A percentile compares a stretch with the other conserved stretches of the same genome.
phyloP scores from a whole-genome alignment of 179 eudicot species.

The Beta macrorhiza region DNA sequence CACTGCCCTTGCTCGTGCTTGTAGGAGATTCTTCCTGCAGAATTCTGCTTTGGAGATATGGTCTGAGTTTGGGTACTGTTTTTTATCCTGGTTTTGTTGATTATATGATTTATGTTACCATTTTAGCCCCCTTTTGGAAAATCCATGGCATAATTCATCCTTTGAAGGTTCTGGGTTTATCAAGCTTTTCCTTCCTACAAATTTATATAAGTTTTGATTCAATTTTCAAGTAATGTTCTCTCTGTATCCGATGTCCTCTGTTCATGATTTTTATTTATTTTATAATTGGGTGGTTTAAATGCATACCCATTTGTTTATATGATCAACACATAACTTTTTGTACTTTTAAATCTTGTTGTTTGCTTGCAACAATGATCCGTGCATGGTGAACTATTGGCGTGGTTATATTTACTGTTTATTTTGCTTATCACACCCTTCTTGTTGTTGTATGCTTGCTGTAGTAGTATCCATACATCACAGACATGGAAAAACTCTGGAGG shows the following conservation, averaged over 20 bases:
- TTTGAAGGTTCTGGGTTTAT: conserved; percentile 97
- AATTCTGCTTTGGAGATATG: conserved; percentile 93
- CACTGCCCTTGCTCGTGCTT: conserved; percentile 91
- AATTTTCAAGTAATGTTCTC: no score
- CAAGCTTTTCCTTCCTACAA: conserved; percentile 89
- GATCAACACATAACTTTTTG: no score
- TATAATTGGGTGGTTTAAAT: no score
- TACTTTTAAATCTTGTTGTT: no score
- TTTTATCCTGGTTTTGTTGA: conserved; percentile 7
- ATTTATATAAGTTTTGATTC: conserved; percentile 41
- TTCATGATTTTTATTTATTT: no score
- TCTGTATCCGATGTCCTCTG: no score
- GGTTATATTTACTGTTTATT: no score
- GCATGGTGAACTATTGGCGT: no score
- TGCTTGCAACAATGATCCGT: no score
- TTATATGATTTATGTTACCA: background rate
- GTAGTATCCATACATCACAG: background rate
- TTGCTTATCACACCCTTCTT: no score
- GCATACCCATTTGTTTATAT: no score
- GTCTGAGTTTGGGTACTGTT: conserved; percentile 82
- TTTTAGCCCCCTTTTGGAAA: conserved; percentile 76
- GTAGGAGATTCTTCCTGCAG: conserved; percentile 83
- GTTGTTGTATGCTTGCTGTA: no score
- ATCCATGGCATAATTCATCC: conserved; percentile 97
- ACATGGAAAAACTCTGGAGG: conserved; percentile 66